Evolutionary conservation across 805 yeast genomes (phyloP).

Genomic region (Yarrowia alimentaria): DNA sequence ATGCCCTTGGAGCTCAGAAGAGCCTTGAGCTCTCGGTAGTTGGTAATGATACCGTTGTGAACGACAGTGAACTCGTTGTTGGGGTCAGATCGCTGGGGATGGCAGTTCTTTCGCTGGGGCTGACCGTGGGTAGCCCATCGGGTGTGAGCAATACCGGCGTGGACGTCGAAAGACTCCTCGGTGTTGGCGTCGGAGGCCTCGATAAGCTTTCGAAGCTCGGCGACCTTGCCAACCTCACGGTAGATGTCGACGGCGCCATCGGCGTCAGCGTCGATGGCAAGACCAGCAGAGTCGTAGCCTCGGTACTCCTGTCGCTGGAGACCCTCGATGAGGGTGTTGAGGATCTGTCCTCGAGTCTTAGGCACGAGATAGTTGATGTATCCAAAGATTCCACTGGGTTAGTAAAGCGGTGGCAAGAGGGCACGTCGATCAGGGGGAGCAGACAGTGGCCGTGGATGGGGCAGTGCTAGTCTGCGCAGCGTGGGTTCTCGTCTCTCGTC

Average conservation of each 20-base stretch:
- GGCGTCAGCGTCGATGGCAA: conserved; percentile 89
- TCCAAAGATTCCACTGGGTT: conserved; percentile 89
- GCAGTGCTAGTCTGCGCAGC: too few relatives aligned
- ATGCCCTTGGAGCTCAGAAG: conserved; percentile 77
- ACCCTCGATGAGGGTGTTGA: conserved; percentile 78
- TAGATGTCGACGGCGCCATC: conserved; percentile 67
- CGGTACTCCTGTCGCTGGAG: conserved; percentile 85
- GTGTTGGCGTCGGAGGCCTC: conserved; percentile 49
- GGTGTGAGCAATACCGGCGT: conserved; percentile 97
- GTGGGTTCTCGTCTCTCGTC: too few relatives aligned
- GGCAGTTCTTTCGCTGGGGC: conserved; percentile 83
- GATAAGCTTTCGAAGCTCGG: conserved; percentile 65
- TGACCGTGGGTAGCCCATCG: conserved; percentile 99
- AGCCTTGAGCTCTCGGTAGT: conserved; percentile 86
- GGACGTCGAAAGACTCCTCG: conserved; percentile 65
- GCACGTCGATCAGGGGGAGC: too few relatives aligned
- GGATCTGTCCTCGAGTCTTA: conserved; percentile 86
- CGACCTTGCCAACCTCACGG: conserved; percentile 91
- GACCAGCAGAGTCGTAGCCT: conserved; percentile 97
- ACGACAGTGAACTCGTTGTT: conserved; percentile 84
- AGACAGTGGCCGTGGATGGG: too few relatives aligned
- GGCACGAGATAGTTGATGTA: conserved; percentile 94
- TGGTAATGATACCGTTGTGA: conserved; percentile 97
- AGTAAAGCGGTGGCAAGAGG: too few relatives aligned
- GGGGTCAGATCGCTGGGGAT: conserved; percentile 90